Evolutionary conservation across 164 flowering plant species (phyloP).

Genomic region (Litsea cubeba): DNA sequence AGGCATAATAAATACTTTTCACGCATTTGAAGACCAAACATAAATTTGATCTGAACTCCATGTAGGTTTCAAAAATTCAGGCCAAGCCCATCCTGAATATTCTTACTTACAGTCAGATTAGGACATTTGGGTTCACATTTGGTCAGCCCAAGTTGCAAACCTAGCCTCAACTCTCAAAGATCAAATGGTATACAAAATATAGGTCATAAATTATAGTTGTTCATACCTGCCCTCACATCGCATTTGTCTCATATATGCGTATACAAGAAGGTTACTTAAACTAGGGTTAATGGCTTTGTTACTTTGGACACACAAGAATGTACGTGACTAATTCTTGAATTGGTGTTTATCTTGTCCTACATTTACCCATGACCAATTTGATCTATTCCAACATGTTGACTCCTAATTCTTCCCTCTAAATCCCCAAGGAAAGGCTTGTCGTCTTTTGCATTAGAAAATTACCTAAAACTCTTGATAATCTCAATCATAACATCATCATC

Average conservation of each 20-base stretch:
- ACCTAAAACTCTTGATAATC: slow-evolving; percentile 1
- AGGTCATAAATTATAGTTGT: too few species aligned
- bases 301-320: neutral
- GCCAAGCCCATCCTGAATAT: too few species aligned
- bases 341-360: neutral
- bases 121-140: too few species aligned
- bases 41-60: too few species aligned
- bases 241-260: neutral
- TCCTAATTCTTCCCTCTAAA: slow-evolving; percentile 3
- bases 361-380: slow-evolving; percentile 1
- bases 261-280: neutral
- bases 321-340: neutral
- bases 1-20: too few species aligned
- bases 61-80: too few species aligned
- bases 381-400: neutral
- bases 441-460: slow-evolving; percentile 6
- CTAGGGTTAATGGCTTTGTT: neutral
- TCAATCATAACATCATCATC: slow-evolving; percentile 9
- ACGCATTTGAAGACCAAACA: too few species aligned
- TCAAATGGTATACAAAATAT: too few species aligned
- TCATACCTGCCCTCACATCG: too few species aligned
- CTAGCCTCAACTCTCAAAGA: too few species aligned
- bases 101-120: too few species aligned
- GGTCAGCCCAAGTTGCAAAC: too few species aligned
- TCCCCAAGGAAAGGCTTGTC: slow-evolving; percentile 4